Percentiles rank a stretch among this genome's conserved stretches.
Evolutionary conservation across 495 filamentous ascomycete genomes (phyloP).

Genomic region (Penicillium maclennaniae): DNA sequence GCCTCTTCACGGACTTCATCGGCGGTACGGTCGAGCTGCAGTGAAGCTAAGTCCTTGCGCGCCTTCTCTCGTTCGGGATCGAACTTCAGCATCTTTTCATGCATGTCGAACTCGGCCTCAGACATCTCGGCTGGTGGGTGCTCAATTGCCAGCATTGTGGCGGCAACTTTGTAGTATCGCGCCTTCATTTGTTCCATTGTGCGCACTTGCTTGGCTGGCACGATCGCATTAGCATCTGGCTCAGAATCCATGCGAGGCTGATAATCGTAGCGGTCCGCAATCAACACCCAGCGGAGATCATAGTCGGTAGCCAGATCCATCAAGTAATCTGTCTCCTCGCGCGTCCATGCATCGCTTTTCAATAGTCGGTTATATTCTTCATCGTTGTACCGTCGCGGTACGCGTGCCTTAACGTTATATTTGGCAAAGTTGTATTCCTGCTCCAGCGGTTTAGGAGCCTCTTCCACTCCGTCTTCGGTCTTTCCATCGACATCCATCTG

Average conservation of each 20-base stretch:
- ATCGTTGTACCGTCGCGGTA: constrained; percentile 71
- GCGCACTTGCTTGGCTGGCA: constrained; percentile 45
- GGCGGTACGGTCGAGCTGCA: constrained; percentile 70
- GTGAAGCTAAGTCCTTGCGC: constrained; percentile 79
- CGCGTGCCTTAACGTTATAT: constrained; percentile 72
- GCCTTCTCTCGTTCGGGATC: constrained; percentile 68
- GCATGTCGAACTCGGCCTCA: constrained; percentile 68
- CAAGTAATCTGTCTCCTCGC: constrained; percentile 90
- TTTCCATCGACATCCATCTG: constrained; percentile 28
- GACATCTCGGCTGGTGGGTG: constrained; percentile 84
- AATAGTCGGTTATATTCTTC: constrained; percentile 79
- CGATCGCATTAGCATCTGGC: constrained; percentile 36
- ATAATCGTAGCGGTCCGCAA: constrained; percentile 89
- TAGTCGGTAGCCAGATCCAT: constrained; percentile 68
- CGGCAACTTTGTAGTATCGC: constrained; percentile 82
- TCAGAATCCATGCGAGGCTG: constrained; percentile 44
- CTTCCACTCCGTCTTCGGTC: constrained; percentile 30
- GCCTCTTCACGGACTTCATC: constrained; percentile 91
- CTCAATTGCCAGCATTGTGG: constrained; percentile 77
- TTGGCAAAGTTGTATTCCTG: constrained; percentile 60
- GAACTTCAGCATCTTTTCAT: constrained; percentile 83
- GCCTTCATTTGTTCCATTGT: constrained; percentile 88
- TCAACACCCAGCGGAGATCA: constrained; percentile 85
- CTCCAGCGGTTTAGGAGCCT: constrained; percentile 25
- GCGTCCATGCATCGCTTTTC: constrained; percentile 73